These are phyloP conservation scores for Priceomyces medius DNA, from an alignment of 805 yeast genomes.

Conservation along the genomic window DNA sequence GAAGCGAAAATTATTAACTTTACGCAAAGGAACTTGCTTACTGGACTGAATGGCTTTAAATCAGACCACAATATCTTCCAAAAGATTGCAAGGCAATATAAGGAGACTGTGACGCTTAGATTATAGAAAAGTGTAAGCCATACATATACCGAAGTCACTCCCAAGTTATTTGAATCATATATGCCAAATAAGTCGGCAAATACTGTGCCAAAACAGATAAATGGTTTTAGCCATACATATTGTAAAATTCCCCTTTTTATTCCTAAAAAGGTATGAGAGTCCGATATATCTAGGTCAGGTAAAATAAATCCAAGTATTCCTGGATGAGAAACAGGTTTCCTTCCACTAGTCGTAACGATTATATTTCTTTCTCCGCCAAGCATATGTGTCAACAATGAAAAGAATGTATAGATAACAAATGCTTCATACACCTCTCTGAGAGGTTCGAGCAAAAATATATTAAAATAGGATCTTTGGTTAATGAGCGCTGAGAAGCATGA, in stretches of 20 bases:
- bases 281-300: slow-evolving; percentile 73
- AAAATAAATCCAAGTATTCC: slow-evolving; percentile 52
- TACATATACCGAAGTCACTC: slow-evolving; percentile 50
- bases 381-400: slow-evolving; percentile 74
- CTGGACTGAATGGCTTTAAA: slow-evolving; percentile 75
- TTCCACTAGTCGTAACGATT: slow-evolving; percentile 65
- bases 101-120: slow-evolving; percentile 72
- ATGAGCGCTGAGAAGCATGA: slow-evolving; percentile 62
- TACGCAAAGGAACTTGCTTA: slow-evolving; percentile 91
- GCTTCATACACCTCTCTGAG: slow-evolving; percentile 91
- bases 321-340: slow-evolving; percentile 68
- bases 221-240: slow-evolving; percentile 92
- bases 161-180: slow-evolving; percentile 52
- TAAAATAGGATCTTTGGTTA: slow-evolving; percentile 40
- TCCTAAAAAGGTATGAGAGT: slow-evolving; percentile 72
- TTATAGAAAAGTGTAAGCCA: slow-evolving; percentile 75
- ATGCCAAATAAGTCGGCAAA: slow-evolving; percentile 47
- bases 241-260: slow-evolving; percentile 87
- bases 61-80: slow-evolving; percentile 89
- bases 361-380: slow-evolving; percentile 92
- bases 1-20: slow-evolving; percentile 93
- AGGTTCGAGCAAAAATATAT: slow-evolving; percentile 60
- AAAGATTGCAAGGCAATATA: slow-evolving; percentile 83
- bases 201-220: slow-evolving; percentile 60
- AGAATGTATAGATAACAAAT: slow-evolving; percentile 91